Evolutionary conservation across 1,139 yeast species (phyloP), one percentile per base, ranked within the genome.

Genomic region (Saccharomyces uvarum): DNA sequence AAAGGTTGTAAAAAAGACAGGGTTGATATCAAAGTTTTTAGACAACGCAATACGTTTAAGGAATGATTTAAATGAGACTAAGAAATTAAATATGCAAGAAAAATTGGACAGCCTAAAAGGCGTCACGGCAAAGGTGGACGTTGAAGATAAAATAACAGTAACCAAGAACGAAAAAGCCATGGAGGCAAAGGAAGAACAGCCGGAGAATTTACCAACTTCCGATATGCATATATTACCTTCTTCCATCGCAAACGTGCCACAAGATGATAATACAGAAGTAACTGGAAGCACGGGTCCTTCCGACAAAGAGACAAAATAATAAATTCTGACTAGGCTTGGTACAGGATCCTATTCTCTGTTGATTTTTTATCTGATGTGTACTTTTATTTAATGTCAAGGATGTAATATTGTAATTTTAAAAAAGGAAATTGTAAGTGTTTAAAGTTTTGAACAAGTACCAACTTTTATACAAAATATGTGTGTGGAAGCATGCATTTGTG

Each of bases 11-110:
- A 21, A 38, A 63, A 60, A 48, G 57, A 64, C 49, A 59, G 61
- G 21, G 26, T 11, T 38, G 60, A 59, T 24, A 55, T 59, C 51
- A 14, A 54, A 52, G 28, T 62, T 59, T 44, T 51, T 69, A 38
- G 57, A 62, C 27, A 53, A 65, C 26, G 54, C 58, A 26, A 50
- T 53, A 19, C 67, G 67, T 7, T 66, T 66, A 68, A 63, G 59
- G 48, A 60, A 54, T 42, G 52, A 55, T 33, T 21, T 64, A n/a
- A 38, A 51, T 6, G 57, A 38, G 24, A 11, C 24, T 8, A 8
- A 9, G 11, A 38, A 38, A 38, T 16, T 9, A 19, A 19, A n/a
- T 38, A 38, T 38, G 44, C 44, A 38, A 38, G 21, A 38, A 38
- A 38, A 38, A 38, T 38, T 16, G 24, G 44, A 16, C 13, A 16